Conservation (phyloP, 306 rosid genomes). For the Sechiopsis laciniata region DNA sequence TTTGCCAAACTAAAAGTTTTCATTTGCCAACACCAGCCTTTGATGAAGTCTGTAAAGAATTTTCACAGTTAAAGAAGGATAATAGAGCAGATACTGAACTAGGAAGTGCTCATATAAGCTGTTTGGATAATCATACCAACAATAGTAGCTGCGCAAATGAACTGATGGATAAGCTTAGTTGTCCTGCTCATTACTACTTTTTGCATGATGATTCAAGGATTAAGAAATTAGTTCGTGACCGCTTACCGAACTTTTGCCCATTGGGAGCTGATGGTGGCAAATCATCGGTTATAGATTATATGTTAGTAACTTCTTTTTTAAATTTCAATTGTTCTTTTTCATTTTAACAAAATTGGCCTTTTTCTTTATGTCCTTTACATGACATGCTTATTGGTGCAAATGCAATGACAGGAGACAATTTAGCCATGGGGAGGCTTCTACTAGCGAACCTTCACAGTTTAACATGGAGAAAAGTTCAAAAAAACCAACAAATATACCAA, state of each 20-base stretch:
- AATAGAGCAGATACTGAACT: slow-evolving; percentile 26
- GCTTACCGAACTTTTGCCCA: slow-evolving; percentile 57
- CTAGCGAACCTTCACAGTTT: slow-evolving; percentile 30
- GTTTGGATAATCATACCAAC: no score
- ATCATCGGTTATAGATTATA: slow-evolving; percentile 67
- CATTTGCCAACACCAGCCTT: slow-evolving; percentile 70
- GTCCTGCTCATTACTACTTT: slow-evolving; percentile 71
- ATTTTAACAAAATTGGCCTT: neutral
- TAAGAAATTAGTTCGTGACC: slow-evolving; percentile 47
- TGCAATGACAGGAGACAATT: slow-evolving; percentile 75
- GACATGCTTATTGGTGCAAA: neutral
- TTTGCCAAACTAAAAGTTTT: slow-evolving; percentile 44
- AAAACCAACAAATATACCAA: slow-evolving; percentile 37
- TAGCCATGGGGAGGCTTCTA: slow-evolving; percentile 48
- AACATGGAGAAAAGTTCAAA: slow-evolving; percentile 30
- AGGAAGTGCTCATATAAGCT: slow-evolving; percentile 15
- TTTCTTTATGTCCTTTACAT: slow-evolving; percentile 9
- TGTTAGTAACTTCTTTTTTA: slow-evolving; percentile 33
- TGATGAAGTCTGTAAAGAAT: slow-evolving; percentile 65
- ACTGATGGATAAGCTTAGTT: slow-evolving; percentile 35
- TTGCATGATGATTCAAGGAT: slow-evolving; percentile 63
- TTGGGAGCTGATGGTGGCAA: slow-evolving; percentile 38
- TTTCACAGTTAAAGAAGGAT: slow-evolving; percentile 37
- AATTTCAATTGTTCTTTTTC: slow-evolving; percentile 3
- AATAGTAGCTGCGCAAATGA: slow-evolving; percentile 27